phyloP scores from a whole-genome alignment of 148 eudicot species.

The Nepenthes gracilis region DNA sequence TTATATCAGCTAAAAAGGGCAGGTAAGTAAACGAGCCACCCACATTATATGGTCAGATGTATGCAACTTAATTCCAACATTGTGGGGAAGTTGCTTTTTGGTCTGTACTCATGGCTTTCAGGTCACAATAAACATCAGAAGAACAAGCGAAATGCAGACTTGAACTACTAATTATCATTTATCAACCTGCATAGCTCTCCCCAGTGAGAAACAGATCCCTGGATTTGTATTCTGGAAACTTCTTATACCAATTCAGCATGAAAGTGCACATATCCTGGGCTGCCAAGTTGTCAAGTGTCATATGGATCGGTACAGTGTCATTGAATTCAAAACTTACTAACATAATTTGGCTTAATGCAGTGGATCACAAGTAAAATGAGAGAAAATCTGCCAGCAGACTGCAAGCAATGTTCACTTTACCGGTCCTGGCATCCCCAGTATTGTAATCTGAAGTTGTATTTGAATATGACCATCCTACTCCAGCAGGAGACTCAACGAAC shows the following conservation, averaged over 20 bases:
- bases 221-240: slow-evolving; percentile 64
- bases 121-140: background rate
- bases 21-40: no score
- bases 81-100: no score
- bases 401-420: background rate
- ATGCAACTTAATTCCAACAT: no score
- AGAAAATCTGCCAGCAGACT: background rate
- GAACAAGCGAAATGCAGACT: background rate
- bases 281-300: slow-evolving; percentile 13
- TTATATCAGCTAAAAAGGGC: no score
- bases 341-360: background rate
- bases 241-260: slow-evolving; percentile 63
- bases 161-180: background rate
- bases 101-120: no score
- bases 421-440: slow-evolving; percentile 46
- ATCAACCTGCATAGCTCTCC: slow-evolving; percentile 98
- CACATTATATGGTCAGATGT: no score
- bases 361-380: background rate
- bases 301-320: background rate
- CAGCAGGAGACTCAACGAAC: slow-evolving; percentile 97
- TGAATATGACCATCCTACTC: slow-evolving; percentile 99
- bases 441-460: slow-evolving; percentile 73
- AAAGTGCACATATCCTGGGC: slow-evolving; percentile 79
- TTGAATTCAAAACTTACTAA: no score
- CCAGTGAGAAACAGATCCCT: slow-evolving; percentile 79